These are phyloP conservation scores for Rhizoclosmatium hyalinum DNA, from an alignment of 371 early-diverging fungal genomes.

Conservation along the genomic window DNA sequence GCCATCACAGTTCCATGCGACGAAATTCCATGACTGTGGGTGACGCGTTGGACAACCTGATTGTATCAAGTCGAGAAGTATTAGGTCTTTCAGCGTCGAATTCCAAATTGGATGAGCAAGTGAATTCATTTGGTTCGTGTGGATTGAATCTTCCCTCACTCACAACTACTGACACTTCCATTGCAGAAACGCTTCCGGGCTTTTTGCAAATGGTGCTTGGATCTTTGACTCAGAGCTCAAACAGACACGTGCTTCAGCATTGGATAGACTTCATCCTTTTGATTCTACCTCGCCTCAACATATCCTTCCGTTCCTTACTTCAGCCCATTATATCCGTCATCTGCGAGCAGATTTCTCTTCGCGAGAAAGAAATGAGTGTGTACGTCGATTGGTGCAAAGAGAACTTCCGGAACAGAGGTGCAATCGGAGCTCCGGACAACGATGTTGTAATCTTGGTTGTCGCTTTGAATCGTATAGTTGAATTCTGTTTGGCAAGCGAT, in stretches of 20 bases:
- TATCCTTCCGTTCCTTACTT: conserved; percentile 67
- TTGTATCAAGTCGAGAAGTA: conserved; percentile 20
- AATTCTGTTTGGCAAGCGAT: conserved; percentile 67
- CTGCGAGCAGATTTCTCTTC: conserved; percentile 66
- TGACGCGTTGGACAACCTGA: conserved; percentile 23
- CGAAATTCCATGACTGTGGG: conserved; percentile 19
- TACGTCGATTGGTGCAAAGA: conserved; percentile 29
- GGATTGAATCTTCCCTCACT: not conserved
- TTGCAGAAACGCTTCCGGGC: conserved; percentile 53
- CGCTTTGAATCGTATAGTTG: conserved; percentile 69
- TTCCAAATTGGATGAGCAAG: conserved; percentile 20
- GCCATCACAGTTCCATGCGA: not conserved
- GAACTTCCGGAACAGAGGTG: conserved; percentile 24
- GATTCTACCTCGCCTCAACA: conserved; percentile 66
- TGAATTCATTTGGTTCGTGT: conserved; percentile 11
- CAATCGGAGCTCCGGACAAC: conserved; percentile 49
- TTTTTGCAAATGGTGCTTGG: conserved; percentile 70
- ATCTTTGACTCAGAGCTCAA: conserved; percentile 63
- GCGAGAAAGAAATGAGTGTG: conserved; percentile 44
- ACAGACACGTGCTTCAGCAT: conserved; percentile 72
- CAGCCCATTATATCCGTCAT: conserved; percentile 70
- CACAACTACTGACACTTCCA: conserved; percentile 11
- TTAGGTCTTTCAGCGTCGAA: conserved; percentile 14
- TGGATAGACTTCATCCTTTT: conserved; percentile 80
- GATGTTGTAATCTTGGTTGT: conserved; percentile 65